Percentiles rank a stretch among this genome's conserved stretches.
These are phyloP conservation scores for Sclerotinia spermophila DNA, from an alignment of 2,329 filamentous ascomycete genomes.

Conservation along the genomic window DNA sequence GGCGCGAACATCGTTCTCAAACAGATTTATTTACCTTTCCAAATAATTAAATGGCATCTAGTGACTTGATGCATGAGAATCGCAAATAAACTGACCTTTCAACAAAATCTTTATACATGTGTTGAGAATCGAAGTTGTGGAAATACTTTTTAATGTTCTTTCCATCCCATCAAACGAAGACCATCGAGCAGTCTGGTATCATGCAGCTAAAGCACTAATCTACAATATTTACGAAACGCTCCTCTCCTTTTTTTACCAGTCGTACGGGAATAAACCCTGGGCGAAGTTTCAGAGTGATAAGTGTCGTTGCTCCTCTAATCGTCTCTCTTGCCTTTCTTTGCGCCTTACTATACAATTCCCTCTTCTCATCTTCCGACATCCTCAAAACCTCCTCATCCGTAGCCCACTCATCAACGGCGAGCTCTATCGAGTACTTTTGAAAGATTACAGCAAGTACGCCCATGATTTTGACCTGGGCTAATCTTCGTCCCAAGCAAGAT, in stretches of 20 bases:
- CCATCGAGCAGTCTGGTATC: constrained; percentile 9
- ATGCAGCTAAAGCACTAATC: constrained; percentile 21
- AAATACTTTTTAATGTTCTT: not conserved
- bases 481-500: constrained; percentile 41
- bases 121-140: not conserved
- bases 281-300: constrained; percentile 70
- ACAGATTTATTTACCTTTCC: not conserved
- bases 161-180: not conserved
- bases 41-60: not conserved
- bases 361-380: constrained; percentile 29
- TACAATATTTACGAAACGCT: constrained; percentile 55
- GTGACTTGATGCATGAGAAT: not conserved
- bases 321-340: constrained; percentile 44
- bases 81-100: not conserved
- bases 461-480: constrained; percentile 39
- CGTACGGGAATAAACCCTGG: constrained; percentile 57
- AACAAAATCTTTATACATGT: not conserved
- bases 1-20: not conserved
- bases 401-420: constrained; percentile 34
- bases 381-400: constrained; percentile 30
- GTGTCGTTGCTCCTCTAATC: constrained; percentile 47
- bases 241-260: constrained; percentile 64
- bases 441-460: constrained; percentile 36
- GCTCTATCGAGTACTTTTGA: constrained; percentile 31
- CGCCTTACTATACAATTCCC: constrained; percentile 30